These are phyloP conservation scores for Silene coronaria DNA, from an alignment of 179 eudicot species.

Conservation along the genomic window DNA sequence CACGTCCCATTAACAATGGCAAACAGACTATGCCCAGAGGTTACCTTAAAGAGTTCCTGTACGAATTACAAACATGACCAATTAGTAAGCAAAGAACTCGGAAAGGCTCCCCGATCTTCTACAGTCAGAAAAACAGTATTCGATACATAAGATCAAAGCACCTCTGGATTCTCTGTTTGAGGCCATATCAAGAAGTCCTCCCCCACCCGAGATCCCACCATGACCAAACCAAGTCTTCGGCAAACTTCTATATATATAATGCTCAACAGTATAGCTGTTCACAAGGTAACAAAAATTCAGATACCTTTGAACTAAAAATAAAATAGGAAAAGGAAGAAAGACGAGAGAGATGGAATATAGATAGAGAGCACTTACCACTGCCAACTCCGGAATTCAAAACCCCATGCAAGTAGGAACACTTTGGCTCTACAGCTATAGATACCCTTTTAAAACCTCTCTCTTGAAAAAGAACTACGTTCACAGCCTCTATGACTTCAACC, in stretches of 20 bases:
- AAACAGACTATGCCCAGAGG: constrained; percentile 80
- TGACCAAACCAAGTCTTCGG: constrained; percentile 80
- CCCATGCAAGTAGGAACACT: constrained; percentile 71
- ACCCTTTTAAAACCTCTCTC: constrained; percentile 69
- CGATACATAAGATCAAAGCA: constrained; percentile 19
- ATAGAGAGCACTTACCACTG: constrained; percentile 47
- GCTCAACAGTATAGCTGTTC: constrained; percentile 83
- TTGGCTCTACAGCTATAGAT: constrained; percentile 64
- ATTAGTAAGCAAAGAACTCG: constrained; percentile 4
- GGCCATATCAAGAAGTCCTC: constrained; percentile 98
- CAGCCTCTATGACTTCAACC: constrained; percentile 85
- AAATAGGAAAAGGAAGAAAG: not conserved
- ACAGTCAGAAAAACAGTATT: constrained; percentile 5
- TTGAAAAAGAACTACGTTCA: constrained; percentile 74
- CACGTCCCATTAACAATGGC: constrained; percentile 84
- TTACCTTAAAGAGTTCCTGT: constrained; percentile 81
- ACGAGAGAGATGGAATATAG: not conserved
- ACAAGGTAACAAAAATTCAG: constrained; percentile 21
- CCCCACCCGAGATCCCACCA: constrained; percentile 92
- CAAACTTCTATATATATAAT: constrained; percentile 86
- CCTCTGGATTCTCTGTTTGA: constrained; percentile 75
- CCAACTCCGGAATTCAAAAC: constrained; percentile 66
- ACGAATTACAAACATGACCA: not conserved
- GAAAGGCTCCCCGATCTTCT: constrained; percentile 9
- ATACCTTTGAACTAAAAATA: not conserved